Evolutionary conservation across 108 stramenopile species (phyloP).

Genomic region (Mediolabrus comicus): DNA sequence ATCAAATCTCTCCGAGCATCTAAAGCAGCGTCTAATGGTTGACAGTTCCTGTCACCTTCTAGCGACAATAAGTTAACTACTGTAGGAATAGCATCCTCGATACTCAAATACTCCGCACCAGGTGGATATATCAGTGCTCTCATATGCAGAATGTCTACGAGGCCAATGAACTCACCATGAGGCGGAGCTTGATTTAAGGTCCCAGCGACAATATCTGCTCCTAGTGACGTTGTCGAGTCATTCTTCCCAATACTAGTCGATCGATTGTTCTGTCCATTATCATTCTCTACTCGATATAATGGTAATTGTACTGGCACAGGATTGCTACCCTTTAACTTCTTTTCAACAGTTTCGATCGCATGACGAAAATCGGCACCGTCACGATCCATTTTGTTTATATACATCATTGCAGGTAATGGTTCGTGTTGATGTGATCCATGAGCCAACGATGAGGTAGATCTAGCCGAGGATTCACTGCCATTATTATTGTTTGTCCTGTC

Average conservation of each 20-base stretch:
- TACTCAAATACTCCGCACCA: constrained; percentile 34
- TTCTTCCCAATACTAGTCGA: neutral
- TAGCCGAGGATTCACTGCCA: neutral
- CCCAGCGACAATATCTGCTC: constrained; percentile 29
- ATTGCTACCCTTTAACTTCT: constrained; percentile 76
- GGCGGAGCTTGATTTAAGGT: constrained; percentile 35
- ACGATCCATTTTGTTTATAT: constrained; percentile 99
- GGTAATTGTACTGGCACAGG: constrained; percentile 78
- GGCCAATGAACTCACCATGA: constrained; percentile 83
- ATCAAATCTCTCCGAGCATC: constrained; percentile 62
- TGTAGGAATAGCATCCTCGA: constrained; percentile 71
- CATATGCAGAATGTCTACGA: constrained; percentile 94
- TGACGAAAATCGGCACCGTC: constrained; percentile 89
- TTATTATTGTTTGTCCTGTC: neutral
- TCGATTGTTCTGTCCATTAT: constrained; percentile 25
- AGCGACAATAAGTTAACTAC: constrained; percentile 46
- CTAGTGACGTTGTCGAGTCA: constrained; percentile 4
- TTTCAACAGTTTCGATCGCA: constrained; percentile 73
- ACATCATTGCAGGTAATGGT: constrained; percentile 88
- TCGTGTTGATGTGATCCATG: constrained; percentile 63
- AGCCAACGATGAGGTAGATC: neutral
- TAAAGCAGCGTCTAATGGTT: constrained; percentile 54
- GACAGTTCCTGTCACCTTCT: constrained; percentile 37
- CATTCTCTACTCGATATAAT: constrained; percentile 48
- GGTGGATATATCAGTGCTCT: constrained; percentile 87